These are phyloP conservation scores for Eutrema japonicum DNA, from an alignment of 345 rosid species.

Conservation along the genomic window DNA sequence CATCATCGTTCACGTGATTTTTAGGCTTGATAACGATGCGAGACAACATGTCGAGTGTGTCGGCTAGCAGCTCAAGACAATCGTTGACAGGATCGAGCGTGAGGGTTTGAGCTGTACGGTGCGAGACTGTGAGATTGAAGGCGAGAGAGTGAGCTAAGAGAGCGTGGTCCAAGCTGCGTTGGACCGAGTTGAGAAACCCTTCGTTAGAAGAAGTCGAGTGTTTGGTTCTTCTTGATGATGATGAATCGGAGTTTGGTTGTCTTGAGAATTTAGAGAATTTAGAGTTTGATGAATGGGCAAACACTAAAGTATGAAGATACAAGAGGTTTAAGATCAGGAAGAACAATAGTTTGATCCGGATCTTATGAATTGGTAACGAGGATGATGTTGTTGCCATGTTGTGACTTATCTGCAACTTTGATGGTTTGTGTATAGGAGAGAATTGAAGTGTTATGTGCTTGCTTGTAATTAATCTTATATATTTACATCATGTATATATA, in stretches of 20 bases:
- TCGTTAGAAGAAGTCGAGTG: constrained; percentile 26
- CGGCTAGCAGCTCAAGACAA: constrained; percentile 59
- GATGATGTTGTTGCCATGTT: constrained; percentile 33
- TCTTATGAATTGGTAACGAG: constrained; percentile 11
- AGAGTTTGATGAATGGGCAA: constrained; percentile 38
- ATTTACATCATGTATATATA: constrained; percentile 19
- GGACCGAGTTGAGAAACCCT: constrained; percentile 45
- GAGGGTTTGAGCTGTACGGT: constrained; percentile 2
- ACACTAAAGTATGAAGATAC: constrained; percentile 18
- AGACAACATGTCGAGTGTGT: constrained; percentile 51
- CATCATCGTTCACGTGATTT: constrained; percentile 36
- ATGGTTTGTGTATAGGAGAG: constrained; percentile 25
- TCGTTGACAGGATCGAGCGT: constrained; percentile 43
- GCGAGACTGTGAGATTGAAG: constrained; percentile 31
- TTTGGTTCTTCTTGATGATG: constrained; percentile 28
- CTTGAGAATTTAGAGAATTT: constrained; percentile 38
- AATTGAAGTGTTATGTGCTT: constrained; percentile 32
- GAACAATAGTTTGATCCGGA: constrained; percentile 13
- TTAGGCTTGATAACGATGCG: constrained; percentile 32
- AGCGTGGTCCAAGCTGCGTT: constrained; percentile 42
- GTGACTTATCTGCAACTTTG: constrained; percentile 22
- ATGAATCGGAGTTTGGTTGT: constrained; percentile 22
- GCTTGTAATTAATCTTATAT: not conserved
- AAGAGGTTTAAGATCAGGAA: constrained; percentile 19
- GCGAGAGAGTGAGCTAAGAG: constrained; percentile 44